These are phyloP conservation scores for Metschnikowia aberdeeniae DNA, from an alignment of 805 yeast species.

Conservation along the genomic window DNA sequence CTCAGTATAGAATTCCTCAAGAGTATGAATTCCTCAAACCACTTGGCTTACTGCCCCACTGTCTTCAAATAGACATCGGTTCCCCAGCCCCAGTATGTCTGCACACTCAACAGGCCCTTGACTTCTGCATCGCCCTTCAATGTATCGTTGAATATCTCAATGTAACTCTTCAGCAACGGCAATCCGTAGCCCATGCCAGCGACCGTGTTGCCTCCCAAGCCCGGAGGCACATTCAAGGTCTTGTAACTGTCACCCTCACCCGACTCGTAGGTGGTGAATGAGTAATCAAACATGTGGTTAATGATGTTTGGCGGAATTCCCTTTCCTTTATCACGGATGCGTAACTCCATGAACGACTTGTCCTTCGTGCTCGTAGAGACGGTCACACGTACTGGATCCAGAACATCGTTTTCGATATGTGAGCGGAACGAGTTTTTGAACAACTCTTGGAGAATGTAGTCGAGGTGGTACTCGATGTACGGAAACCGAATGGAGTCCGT, in stretches of 20 bases:
- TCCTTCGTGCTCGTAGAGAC: conserved; percentile 28
- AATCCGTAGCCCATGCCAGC: conserved; percentile 98
- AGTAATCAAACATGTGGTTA: conserved; percentile 73
- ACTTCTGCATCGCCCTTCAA: conserved; percentile 13
- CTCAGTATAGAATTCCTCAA: no score
- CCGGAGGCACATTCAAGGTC: conserved; percentile 67
- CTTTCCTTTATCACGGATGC: conserved; percentile 83
- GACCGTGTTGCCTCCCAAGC: conserved; percentile 61
- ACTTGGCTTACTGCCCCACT: conserved; percentile 21
- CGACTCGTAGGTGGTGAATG: conserved; percentile 73
- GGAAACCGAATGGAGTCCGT: conserved; percentile 63
- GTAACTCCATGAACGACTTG: conserved; percentile 53
- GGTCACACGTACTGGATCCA: conserved; percentile 37
- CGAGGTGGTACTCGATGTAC: conserved; percentile 82
- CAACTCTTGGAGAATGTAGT: conserved; percentile 81
- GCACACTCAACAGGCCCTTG: conserved; percentile 54
- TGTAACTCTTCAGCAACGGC: conserved; percentile 62
- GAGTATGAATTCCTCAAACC: no score
- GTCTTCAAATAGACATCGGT: conserved; percentile 67
- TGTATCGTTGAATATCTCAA: conserved; percentile 40
- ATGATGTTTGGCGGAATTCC: conserved; percentile 73
- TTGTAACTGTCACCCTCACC: conserved; percentile 56
- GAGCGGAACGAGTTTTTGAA: conserved; percentile 87
- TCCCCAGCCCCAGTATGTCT: conserved; percentile 73
- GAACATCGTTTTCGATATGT: conserved; percentile 62